These are phyloP conservation scores for Aspergillus sergii DNA, from an alignment of 2,329 filamentous ascomycete genomes.

Conservation along the genomic window DNA sequence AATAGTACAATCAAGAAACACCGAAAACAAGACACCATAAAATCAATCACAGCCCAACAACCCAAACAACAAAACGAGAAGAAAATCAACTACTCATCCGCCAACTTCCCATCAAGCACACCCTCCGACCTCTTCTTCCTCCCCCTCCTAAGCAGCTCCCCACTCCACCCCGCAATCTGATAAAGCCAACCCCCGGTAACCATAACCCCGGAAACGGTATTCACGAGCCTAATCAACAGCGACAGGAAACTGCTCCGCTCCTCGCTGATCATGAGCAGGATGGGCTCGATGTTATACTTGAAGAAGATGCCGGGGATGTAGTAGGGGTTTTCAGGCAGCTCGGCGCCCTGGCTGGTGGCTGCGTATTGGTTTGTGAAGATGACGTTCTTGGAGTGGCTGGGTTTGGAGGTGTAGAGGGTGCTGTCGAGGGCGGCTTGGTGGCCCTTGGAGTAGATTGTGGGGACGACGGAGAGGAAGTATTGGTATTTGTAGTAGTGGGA, in stretches of 20 bases:
- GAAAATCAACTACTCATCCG: slow-evolving; percentile 21
- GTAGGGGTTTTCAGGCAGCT: slow-evolving; percentile 58
- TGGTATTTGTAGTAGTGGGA: slow-evolving; percentile 93
- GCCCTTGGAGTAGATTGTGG: slow-evolving; percentile 81
- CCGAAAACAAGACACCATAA: not conserved
- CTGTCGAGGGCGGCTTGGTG: slow-evolving; percentile 42
- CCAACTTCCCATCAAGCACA: slow-evolving; percentile 49
- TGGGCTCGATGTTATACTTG: slow-evolving; percentile 98
- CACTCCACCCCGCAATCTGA: slow-evolving; percentile 76
- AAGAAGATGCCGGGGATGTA: slow-evolving; percentile 89
- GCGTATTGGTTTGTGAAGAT: slow-evolving; percentile 98
- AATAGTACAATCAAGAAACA: not conserved
- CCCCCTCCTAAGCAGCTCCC: slow-evolving; percentile 52
- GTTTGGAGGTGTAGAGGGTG: slow-evolving; percentile 36
- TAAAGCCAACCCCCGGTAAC: slow-evolving; percentile 94
- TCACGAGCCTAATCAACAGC: slow-evolving; percentile 81
- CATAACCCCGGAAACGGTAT: slow-evolving; percentile 85
- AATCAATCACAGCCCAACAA: not conserved
- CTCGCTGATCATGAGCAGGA: slow-evolving; percentile 83
- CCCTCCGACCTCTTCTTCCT: slow-evolving; percentile 48
- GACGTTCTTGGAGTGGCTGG: slow-evolving; percentile 53
- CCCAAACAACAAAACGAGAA: not conserved
- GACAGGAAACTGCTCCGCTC: slow-evolving; percentile 73
- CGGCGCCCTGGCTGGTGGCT: slow-evolving; percentile 81
- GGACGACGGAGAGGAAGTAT: slow-evolving; percentile 94